Conservation (phyloP, 352 stramenopile species). For the Phytophthora fragariae region DNA sequence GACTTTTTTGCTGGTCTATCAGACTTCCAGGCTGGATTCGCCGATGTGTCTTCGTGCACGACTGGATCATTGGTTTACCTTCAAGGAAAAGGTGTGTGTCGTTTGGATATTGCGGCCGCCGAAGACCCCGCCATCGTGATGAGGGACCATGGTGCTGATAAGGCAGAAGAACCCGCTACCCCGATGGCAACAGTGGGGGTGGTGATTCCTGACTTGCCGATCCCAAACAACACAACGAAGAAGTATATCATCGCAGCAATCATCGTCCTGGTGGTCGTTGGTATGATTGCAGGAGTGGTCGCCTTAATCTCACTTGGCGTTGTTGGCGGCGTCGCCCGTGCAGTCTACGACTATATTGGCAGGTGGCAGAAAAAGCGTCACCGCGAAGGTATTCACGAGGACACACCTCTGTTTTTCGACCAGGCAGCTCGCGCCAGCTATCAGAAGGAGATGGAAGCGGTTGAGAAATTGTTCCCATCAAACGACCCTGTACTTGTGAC, state of each 20-base stretch:
- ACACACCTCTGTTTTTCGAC: slow-evolving; percentile 80
- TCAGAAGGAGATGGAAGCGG: slow-evolving; percentile 63
- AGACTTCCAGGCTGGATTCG: slow-evolving; percentile 64
- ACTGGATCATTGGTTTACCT: slow-evolving; percentile 60
- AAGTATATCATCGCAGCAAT: slow-evolving; percentile 61
- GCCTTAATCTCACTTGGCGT: slow-evolving; percentile 45
- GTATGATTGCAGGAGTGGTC: slow-evolving; percentile 34
- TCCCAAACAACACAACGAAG: slow-evolving; percentile 39
- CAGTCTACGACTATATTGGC: slow-evolving; percentile 52
- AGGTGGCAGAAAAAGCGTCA: slow-evolving; percentile 45
- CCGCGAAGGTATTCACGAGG: slow-evolving; percentile 68
- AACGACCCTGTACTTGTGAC: slow-evolving; percentile 78
- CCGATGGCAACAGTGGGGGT: slow-evolving; percentile 47
- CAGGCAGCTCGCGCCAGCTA: slow-evolving; percentile 66
- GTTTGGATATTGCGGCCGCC: slow-evolving; percentile 43
- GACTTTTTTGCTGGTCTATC: slow-evolving; percentile 72
- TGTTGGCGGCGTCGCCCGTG: slow-evolving; percentile 45
- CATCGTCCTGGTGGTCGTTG: slow-evolving; percentile 47
- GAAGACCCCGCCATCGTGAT: slow-evolving; percentile 47
- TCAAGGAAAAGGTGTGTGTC: slow-evolving; percentile 64
- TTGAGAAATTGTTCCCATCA: slow-evolving; percentile 72
- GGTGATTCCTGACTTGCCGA: slow-evolving; percentile 42
- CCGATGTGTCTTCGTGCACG: slow-evolving; percentile 54
- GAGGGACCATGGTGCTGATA: slow-evolving; percentile 24
- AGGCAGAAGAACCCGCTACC: slow-evolving; percentile 23